Evolutionary conservation across 805 yeast genomes (phyloP), one percentile per base, ranked within the genome.

Genomic region (Ascoidea rubescens): DNA sequence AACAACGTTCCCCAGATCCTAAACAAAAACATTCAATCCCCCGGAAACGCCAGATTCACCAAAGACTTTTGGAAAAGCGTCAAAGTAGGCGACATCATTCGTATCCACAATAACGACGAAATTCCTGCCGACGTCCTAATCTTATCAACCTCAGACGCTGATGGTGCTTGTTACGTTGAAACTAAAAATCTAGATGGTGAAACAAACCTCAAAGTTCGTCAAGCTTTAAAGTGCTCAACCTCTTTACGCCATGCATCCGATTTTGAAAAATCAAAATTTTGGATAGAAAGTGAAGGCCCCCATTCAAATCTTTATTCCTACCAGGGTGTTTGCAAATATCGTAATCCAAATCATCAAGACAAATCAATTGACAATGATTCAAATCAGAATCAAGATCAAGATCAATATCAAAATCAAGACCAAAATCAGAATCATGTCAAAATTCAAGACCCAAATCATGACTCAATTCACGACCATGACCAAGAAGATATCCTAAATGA

Each of bases 211-310:
- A 86, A 86, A 66, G 84, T 82, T 46, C 82, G 82, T 60, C 87
- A 83, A 63, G 82, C 90, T 4, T 64, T 86, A 59, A 80, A 83
- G 60, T 78, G 80, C 59, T 75, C 83, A 44, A 67, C 77, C 14
- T 71, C 67, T 42, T 70, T 77, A 14, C 68, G 72, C 54, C 75
- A 71, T 51, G 67, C 77, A 1, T 67, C 71, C 54, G 82, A 78
- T 58, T 61, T 77, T 45, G 70, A 74, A 5, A 70, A 72, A 59
- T 67, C 78, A 51, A 73, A 72, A 56, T 84, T 84, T 58, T 77
- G 83, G 77, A 67, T 85, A n/a, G 87, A 85, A 58, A 77, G 85
- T 69, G 93, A 86, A 67, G 91, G 89, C 5, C 95, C 95, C 14
- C 88, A 85, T 64, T 76, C 89, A 1, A 84, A 84, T 62, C 69